Base-by-base conservation (phyloP, 2,329 filamentous ascomycete genomes). In the Talaromyces rugulosus region DNA sequence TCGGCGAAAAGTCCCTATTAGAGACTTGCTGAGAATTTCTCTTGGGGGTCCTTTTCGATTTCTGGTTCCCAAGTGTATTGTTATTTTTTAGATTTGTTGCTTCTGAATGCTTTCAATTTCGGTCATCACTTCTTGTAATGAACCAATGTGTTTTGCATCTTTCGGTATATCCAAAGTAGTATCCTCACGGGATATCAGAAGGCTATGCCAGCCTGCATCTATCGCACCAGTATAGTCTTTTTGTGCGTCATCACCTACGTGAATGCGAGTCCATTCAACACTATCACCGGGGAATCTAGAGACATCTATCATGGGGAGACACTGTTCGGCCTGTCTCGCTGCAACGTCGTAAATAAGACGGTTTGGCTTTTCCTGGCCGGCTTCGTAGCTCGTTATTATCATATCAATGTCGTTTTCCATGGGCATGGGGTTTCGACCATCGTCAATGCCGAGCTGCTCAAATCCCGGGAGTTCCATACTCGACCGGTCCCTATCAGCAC, bases 371-470 rank as follows among this genome's bases (percentile, higher is more conserved):
- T 79, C 78, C n/a, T 72, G 68, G 6, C 74, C 77, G 3, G 77
- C 78, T 58, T 80, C 77, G 64, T 80, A 81, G 65, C 78, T 81
- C 9, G 78, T 81, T 30, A 80, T 72, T 0, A 81, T 67, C 55
- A 81, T 71, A 60, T 81, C 75, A 44, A 81, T 61, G 68, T 81
- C 78, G 34, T 71, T 67, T 59, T 36, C 14, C 42, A 12, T 30
- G 53, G 28, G n/a, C 4, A 44, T 11, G 53, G 40, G 36, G 44
- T 14, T 7, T 40, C 12, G 18, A 27, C 14, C 31, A 28, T 51
- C 2, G 9, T 30, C 33, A 5, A 2, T 42, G 9, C 9, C 23
- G 44, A 62, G 57, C 34, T 66, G 63, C 53, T 72, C 70, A 31
- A 69, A 70, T 2, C 68, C 69, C 2, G 65, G 71, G 2, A 74